Conservation (phyloP, 1,139 yeast genomes). For the Taphrina wiesneri region DNA sequence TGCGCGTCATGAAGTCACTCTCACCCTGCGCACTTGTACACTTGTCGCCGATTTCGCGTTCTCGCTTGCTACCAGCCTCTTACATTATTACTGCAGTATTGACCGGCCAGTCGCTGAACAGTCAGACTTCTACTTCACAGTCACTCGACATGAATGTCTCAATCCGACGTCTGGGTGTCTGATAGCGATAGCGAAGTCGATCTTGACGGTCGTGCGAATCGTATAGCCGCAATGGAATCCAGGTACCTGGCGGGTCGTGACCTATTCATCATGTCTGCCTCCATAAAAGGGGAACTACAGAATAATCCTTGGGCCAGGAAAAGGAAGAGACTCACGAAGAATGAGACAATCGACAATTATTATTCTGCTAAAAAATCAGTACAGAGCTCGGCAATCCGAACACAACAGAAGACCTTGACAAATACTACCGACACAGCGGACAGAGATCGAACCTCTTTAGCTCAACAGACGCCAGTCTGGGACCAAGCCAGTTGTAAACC, state of each 20-base stretch:
- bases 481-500: background rate
- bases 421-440: background rate
- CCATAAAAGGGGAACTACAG: background rate
- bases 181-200: slow-evolving; percentile 29
- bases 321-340: background rate
- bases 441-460: background rate
- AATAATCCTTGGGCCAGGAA: slow-evolving; percentile 26
- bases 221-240: slow-evolving; percentile 7
- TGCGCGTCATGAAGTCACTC: too few species aligned
- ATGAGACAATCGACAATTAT: background rate
- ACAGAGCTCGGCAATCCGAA: background rate
- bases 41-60: background rate
- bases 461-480: background rate
- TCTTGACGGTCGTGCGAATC: background rate
- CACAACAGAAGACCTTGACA: background rate
- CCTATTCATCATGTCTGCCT: slow-evolving; percentile 19
- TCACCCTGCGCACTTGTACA: too few species aligned
- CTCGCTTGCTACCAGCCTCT: background rate
- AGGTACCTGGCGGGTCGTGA: slow-evolving; percentile 6
- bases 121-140: background rate
- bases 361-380: background rate
- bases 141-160: slow-evolving; percentile 3
- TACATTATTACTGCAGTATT: background rate
- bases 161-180: slow-evolving; percentile 13
- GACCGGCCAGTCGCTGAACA: background rate